phyloP scores from a whole-genome alignment of 176 grass and related monocot genomes.

The Lolium rigidum region DNA sequence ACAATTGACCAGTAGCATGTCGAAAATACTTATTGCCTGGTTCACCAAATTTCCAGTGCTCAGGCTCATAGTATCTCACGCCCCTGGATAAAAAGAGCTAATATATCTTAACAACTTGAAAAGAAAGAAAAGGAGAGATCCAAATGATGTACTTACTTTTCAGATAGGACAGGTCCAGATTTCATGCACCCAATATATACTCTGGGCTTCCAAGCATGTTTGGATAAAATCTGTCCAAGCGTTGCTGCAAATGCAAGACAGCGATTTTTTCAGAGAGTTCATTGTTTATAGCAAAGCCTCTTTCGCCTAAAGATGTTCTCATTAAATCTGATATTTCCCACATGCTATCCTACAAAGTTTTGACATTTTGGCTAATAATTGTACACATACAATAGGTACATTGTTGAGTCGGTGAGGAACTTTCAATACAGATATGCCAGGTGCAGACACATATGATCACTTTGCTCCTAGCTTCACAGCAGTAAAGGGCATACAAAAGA shows the following conservation, averaged over 20 bases:
- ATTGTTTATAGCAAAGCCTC: neutral
- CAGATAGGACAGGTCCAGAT: conserved; percentile 83
- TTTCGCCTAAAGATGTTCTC: neutral
- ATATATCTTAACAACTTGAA: conserved; percentile 13
- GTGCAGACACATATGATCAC: neutral
- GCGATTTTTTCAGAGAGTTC: neutral
- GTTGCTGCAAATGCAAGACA: conserved; percentile 56
- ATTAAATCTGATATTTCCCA: neutral
- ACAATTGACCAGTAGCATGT: conserved; percentile 74
- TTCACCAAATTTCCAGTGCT: conserved; percentile 79
- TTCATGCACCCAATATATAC: conserved; percentile 99
- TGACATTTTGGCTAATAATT: neutral
- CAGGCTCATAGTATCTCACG: conserved; percentile 73
- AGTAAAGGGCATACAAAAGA: conserved; percentile 14
- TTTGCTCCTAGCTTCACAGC: conserved; percentile 29
- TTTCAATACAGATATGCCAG: neutral
- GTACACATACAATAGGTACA: conserved; percentile 18
- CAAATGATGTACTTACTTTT: conserved; percentile 65
- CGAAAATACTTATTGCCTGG: conserved; percentile 74
- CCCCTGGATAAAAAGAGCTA: conserved; percentile 47
- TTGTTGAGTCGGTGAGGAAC: neutral
- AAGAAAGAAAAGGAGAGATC: neutral
- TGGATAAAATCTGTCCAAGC: conserved; percentile 63
- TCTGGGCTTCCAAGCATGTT: conserved; percentile 69
- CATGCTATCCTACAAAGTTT: neutral